A percentile compares a stretch with the other conserved stretches of the same genome.
These are phyloP conservation scores for Colletotrichum filicis DNA, from an alignment of 2,329 filamentous ascomycete species.

Conservation along the genomic window DNA sequence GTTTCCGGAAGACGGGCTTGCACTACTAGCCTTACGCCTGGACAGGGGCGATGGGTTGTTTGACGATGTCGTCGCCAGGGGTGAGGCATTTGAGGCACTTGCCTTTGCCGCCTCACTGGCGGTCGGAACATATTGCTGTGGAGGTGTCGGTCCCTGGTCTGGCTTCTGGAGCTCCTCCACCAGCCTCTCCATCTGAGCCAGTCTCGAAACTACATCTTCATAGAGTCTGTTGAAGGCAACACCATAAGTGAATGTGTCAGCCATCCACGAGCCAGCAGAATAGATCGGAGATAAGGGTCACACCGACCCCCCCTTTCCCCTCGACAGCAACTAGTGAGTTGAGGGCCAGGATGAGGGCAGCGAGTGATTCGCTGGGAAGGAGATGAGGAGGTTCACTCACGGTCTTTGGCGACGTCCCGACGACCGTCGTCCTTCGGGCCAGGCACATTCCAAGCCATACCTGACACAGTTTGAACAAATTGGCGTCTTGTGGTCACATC, in stretches of 20 bases:
- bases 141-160: constrained; percentile 4
- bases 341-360: background rate
- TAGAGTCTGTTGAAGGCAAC: constrained; percentile 14
- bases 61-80: constrained; percentile 38
- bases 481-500: constrained; percentile 31
- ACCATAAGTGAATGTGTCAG: constrained; percentile 2
- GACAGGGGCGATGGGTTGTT: constrained; percentile 15
- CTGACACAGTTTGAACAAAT: constrained; percentile 31
- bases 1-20: constrained; percentile 23
- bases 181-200: constrained; percentile 32
- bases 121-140: background rate
- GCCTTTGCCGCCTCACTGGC: background rate
- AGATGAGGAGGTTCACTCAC: constrained; percentile 9
- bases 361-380: background rate
- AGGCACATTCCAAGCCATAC: constrained; percentile 30
- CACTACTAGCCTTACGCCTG: constrained; percentile 22
- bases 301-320: no score
- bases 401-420: constrained; percentile 32
- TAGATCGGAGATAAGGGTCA: background rate
- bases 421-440: constrained; percentile 33
- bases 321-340: background rate
- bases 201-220: constrained; percentile 32
- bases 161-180: constrained; percentile 33
- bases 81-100: background rate
- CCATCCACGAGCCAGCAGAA: background rate